These are phyloP conservation scores for Ophiorrhiza pumila DNA, from an alignment of 257 asterid genomes.

Conservation along the genomic window DNA sequence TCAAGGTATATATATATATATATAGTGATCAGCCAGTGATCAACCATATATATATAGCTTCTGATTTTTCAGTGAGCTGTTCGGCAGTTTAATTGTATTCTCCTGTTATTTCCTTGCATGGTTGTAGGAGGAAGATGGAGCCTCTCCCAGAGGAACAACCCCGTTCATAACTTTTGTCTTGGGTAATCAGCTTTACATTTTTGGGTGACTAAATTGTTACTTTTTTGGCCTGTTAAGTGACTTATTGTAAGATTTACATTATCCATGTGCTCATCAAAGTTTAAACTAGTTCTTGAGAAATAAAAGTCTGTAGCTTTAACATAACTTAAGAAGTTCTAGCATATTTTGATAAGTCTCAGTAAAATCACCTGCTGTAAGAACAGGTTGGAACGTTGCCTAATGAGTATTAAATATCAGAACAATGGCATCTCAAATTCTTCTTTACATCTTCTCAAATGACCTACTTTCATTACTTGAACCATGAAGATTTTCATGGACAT, in stretches of 20 bases:
- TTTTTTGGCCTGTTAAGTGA: background rate
- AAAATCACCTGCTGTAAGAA: background rate
- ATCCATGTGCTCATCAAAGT: background rate
- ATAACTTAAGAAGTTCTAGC: background rate
- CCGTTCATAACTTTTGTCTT: slow-evolving; percentile 77
- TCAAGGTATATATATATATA: no score
- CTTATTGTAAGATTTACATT: no score
- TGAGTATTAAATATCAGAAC: background rate
- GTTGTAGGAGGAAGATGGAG: slow-evolving; percentile 61
- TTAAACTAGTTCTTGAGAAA: background rate
- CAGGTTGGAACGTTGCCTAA: background rate
- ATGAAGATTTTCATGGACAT: background rate
- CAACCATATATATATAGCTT: no score
- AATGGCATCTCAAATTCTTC: background rate
- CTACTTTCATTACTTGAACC: slow-evolving; percentile 4
- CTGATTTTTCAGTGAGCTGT: background rate
- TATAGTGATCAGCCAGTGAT: no score
- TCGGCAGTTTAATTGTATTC: slow-evolving; percentile 6
- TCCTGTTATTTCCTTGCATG: slow-evolving; percentile 23
- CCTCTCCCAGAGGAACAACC: slow-evolving; percentile 36
- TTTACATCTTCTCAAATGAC: background rate
- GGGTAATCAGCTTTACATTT: slow-evolving; percentile 49
- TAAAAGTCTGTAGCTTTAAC: background rate
- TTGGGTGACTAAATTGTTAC: background rate
- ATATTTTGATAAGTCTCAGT: background rate